phyloP scores from a whole-genome alignment of 805 yeast genomes.

The Candida tammaniensis region DNA sequence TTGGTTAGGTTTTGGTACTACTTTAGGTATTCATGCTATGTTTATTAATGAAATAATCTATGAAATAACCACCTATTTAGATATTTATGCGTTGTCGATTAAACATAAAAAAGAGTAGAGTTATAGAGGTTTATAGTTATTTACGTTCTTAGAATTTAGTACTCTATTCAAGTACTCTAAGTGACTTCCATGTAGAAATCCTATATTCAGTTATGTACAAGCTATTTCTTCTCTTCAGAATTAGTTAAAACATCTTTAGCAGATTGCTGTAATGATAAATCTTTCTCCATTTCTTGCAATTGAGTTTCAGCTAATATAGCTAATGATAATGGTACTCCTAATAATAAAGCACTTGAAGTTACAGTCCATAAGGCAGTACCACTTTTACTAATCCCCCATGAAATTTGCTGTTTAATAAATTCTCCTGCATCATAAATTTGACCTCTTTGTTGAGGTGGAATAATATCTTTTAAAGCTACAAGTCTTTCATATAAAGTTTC shows the following conservation, averaged over 20 bases:
- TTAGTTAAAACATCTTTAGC: slow-evolving; percentile 73
- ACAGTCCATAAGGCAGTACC: slow-evolving; percentile 83
- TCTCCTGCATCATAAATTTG: slow-evolving; percentile 35
- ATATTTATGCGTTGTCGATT: slow-evolving; percentile 80
- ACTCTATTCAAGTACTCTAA: no score
- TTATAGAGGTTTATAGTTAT: not conserved
- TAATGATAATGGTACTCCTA: slow-evolving; percentile 91
- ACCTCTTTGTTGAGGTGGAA: slow-evolving; percentile 82
- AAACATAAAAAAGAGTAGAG: slow-evolving; percentile 65
- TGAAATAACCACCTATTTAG: slow-evolving; percentile 76
- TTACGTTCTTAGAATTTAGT: no score
- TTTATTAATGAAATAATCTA: slow-evolving; percentile 76
- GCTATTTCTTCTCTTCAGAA: slow-evolving; percentile 48
- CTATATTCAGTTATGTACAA: slow-evolving; percentile 14
- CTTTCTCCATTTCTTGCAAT: slow-evolving; percentile 90
- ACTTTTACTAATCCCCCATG: slow-evolving; percentile 51
- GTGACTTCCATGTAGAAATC: no score
- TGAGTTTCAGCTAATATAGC: slow-evolving; percentile 92
- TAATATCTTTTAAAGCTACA: slow-evolving; percentile 85
- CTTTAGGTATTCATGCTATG: slow-evolving; percentile 65
- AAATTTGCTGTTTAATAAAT: slow-evolving; percentile 26
- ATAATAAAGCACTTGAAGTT: slow-evolving; percentile 76
- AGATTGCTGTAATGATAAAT: slow-evolving; percentile 76
- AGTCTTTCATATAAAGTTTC: slow-evolving; percentile 88
- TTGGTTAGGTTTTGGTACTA: slow-evolving; percentile 66